Conservation (phyloP, 2,329 filamentous ascomycete species). For the Pseudocercospora ulei region DNA sequence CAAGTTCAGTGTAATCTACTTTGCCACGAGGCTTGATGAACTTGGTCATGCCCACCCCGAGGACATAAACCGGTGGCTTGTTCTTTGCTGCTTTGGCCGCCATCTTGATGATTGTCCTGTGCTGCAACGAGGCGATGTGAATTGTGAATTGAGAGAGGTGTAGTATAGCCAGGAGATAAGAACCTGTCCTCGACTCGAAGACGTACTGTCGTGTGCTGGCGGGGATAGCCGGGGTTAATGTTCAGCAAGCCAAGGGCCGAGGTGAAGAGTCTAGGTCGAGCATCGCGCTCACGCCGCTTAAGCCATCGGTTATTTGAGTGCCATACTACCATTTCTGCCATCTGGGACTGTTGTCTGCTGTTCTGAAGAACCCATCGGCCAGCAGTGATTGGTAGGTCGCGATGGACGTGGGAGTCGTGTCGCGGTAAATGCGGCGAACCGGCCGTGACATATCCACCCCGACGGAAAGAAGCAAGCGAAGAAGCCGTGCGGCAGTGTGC, state of each 20-base stretch:
- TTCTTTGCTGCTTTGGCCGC: slow-evolving; percentile 25
- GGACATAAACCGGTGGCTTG: slow-evolving; percentile 31
- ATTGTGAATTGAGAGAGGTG: not conserved
- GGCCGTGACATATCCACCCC: not conserved
- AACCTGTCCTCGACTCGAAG: slow-evolving; percentile 15
- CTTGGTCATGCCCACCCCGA: slow-evolving; percentile 97
- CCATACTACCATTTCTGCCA: not conserved
- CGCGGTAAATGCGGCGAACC: slow-evolving; percentile 10
- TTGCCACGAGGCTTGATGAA: slow-evolving; percentile 95
- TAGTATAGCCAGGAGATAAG: too few species aligned
- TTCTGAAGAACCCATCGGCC: not conserved
- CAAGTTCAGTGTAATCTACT: slow-evolving; percentile 87
- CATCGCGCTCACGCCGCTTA: too few species aligned
- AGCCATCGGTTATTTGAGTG: too few species aligned
- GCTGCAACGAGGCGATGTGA: not conserved
- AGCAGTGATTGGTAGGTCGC: slow-evolving; percentile 1
- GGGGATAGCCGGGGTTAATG: slow-evolving; percentile 15
- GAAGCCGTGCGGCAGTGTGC: slow-evolving; percentile 4
- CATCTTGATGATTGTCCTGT: slow-evolving; percentile 17
- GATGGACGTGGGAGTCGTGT: slow-evolving; percentile 1
- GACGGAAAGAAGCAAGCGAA: not conserved
- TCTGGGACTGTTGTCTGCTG: not conserved
- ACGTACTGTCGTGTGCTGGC: slow-evolving; percentile 12
- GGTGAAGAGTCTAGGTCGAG: slow-evolving; percentile 10
- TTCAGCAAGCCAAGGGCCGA: slow-evolving; percentile 11